Evolutionary conservation across 768 basidiomycete species (phyloP).

Genomic region (Melanogaster broomeanus): DNA sequence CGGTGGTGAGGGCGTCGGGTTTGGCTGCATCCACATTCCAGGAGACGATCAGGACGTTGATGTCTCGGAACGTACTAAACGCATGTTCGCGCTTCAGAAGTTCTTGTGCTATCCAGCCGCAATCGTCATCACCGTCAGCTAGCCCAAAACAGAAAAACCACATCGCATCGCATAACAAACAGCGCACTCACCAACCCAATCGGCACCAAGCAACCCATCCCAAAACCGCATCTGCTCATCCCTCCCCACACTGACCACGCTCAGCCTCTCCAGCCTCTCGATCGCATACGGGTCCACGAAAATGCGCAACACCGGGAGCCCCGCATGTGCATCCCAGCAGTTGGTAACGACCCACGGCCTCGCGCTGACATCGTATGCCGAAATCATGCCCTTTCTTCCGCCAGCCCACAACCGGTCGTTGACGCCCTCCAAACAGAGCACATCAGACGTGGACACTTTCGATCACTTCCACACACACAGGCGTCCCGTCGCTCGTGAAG

Average conservation of each 20-base stretch:
- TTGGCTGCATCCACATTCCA: constrained; percentile 94
- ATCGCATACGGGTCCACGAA: constrained; percentile 75
- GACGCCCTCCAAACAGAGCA: constrained; percentile 84
- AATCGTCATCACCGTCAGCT: not conserved
- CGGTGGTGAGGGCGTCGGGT: constrained; percentile 69
- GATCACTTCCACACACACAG: constrained; percentile 70
- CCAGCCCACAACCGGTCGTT: constrained; percentile 87
- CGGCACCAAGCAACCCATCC: constrained; percentile 85
- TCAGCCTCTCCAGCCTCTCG: constrained; percentile 63
- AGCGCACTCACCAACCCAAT: constrained; percentile 78
- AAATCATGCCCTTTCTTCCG: constrained; percentile 76
- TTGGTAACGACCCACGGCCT: constrained; percentile 89
- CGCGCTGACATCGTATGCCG: constrained; percentile 72
- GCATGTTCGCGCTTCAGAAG: constrained; percentile 71
- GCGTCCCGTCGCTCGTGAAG: constrained; percentile 53
- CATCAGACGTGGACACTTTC: constrained; percentile 81
- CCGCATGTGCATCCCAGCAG: constrained; percentile 79
- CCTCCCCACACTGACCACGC: constrained; percentile 73
- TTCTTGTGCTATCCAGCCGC: constrained; percentile 58
- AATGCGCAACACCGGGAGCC: constrained; percentile 63
- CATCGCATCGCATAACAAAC: no score
- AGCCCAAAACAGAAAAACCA: not conserved
- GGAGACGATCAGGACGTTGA: constrained; percentile 78
- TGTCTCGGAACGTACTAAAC: constrained; percentile 77
- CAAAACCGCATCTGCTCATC: constrained; percentile 78